Conservation (phyloP, 495 filamentous ascomycete genomes). For the Hypoxylon fuscum region DNA sequence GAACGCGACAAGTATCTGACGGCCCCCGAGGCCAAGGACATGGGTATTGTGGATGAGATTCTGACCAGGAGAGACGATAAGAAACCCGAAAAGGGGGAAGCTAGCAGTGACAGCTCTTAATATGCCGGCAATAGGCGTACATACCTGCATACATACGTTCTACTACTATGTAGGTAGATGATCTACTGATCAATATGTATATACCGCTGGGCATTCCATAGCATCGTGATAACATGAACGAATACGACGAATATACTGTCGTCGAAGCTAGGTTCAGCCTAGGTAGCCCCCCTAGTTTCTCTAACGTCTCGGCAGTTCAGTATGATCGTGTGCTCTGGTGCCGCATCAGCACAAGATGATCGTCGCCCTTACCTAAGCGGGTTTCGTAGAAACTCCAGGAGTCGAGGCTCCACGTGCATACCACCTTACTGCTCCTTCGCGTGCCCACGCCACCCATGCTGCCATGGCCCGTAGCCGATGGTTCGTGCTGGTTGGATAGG, state of each 20-base stretch:
- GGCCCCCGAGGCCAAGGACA: conserved; percentile 83
- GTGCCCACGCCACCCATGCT: too few species aligned
- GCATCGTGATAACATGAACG: too few species aligned
- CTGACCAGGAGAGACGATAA: conserved; percentile 57
- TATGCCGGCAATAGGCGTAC: too few species aligned
- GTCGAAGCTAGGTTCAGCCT: not conserved
- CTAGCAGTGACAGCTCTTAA: conserved; percentile 23
- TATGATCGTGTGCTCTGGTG: not conserved
- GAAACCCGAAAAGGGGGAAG: conserved; percentile 50
- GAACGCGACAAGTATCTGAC: conserved; percentile 95
- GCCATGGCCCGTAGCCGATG: not conserved
- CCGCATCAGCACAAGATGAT: not conserved
- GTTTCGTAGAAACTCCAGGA: not conserved
- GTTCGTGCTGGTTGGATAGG: not conserved
- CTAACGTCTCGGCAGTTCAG: not conserved
- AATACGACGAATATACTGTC: too few species aligned
- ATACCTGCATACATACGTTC: too few species aligned
- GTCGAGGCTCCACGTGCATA: conserved; percentile 2
- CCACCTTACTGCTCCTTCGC: not conserved
- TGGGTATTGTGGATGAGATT: conserved; percentile 93
- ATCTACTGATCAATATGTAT: too few species aligned
- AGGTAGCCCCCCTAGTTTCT: not conserved
- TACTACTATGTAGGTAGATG: too few species aligned
- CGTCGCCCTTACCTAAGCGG: conserved; percentile 4
- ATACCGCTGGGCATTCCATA: too few species aligned